Base-by-base conservation (phyloP, 2,329 filamentous ascomycete genomes). In the Knufia fluminis region DNA sequence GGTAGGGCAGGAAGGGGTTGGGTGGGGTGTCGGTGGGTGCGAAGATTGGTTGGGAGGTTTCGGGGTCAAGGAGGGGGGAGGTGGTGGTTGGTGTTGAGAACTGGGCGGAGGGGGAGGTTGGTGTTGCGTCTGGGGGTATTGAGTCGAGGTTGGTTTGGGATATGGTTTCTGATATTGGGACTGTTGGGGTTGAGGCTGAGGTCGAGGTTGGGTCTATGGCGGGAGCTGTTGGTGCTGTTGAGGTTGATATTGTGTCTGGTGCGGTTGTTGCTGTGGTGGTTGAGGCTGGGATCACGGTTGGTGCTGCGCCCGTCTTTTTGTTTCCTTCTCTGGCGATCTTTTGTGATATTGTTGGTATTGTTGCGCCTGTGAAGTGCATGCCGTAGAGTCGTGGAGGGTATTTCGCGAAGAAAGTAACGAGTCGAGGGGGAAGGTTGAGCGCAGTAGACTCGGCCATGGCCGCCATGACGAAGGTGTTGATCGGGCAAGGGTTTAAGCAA, bases 341-440 rank as follows among this genome's bases (percentile, higher is more conserved):
- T 22, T 49, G 22, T 19, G 20, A 12, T 8, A 49, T 24, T 2
- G 46, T 42, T 23, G 23, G 20, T 54, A 57, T 61, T 48, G 39
- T 52, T 32, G 52, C 40, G 46, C 53, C 53, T 20, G 64, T 62
- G 57, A 65, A 56, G 49, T 55, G 53, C 22, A 66, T 63, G 46
- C 65, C 72, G 60, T 66, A 78, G 60, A 60, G 64, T 64, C 62
- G 77, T 42, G 91, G 89, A 36, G 92, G 92, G 67, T 91, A 96
- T 57, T 86, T 85, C 50, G 85, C 84, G 68, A 98, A 85, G 77
- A 98, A 96, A 61, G 82, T 81, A 63, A 85, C 79, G 40, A 98
- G 79, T 35, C 83, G 83, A 48, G 79, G 73, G 7, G 89, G 92
- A 35, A 97, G 80, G 57, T 43, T 14, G 33, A 33, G 12, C 14